phyloP scores from a whole-genome alignment of 2,329 filamentous ascomycete genomes.

The Elsinoe necatrix region DNA sequence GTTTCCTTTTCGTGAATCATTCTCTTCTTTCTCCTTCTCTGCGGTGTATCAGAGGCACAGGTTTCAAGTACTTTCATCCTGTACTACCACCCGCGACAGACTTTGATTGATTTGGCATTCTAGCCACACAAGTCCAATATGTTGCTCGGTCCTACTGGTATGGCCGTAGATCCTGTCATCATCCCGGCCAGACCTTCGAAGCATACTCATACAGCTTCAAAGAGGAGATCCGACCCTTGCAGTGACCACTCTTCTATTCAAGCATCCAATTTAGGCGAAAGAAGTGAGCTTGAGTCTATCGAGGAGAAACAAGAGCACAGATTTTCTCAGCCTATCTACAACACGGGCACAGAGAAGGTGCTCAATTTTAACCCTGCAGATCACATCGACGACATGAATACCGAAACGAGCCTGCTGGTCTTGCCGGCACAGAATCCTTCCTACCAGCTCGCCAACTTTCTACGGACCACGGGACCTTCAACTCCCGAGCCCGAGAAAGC shows the following conservation, averaged over 20 bases:
- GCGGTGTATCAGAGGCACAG: not conserved
- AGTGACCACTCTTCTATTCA: conserved; percentile 9
- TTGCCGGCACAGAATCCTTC: conserved; percentile 25
- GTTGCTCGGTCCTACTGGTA: conserved; percentile 18
- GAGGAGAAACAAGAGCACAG: not conserved
- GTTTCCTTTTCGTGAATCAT: not conserved
- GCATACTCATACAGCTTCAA: not conserved
- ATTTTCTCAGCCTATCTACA: not conserved
- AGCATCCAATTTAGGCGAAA: not conserved
- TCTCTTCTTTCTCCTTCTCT: not conserved
- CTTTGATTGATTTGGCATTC: conserved; percentile 4
- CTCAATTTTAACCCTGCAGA: not conserved
- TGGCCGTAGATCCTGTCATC: conserved; percentile 17
- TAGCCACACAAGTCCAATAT: not conserved
- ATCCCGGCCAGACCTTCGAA: conserved; percentile 9
- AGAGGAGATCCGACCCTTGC: conserved; percentile 9
- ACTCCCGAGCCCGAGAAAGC: conserved; percentile 20
- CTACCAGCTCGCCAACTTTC: conserved; percentile 32
- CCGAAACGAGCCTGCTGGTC: conserved; percentile 24
- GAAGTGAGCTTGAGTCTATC: not conserved
- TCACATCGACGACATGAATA: conserved; percentile 26
- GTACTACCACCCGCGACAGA: not conserved
- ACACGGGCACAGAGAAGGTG: conserved; percentile 7
- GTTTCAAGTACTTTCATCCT: not conserved
- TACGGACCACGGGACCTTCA: conserved; percentile 32